Base-by-base conservation (phyloP, 768 basidiomycete genomes). In the Hortiboletus flavorubellus region DNA sequence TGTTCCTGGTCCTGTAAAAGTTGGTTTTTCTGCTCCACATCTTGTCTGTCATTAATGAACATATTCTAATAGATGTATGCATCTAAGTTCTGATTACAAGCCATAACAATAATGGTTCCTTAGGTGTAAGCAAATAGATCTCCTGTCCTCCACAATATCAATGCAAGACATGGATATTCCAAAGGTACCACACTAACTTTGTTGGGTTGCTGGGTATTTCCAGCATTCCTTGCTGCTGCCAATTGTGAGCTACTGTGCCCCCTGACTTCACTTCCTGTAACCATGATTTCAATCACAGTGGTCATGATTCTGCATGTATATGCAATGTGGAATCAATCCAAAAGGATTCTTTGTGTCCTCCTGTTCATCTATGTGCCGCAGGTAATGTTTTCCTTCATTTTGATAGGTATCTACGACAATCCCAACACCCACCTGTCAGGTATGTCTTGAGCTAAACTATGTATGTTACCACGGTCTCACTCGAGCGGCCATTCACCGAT, bases 301-400 rank as follows among this genome's bases (percentile, higher is more conserved):
- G 23, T 51, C 4, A 51, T 51, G 42, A 37, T 43, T 11, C 30
- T 51, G 41, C 21, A 23, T 1, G 42, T 51, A 35, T 51, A 51
- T 51, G 50, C 50, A n/a, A 44, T 51, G 34, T 51, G 50, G 50
- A 44, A 18, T 35, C 33, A 10, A 37, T 51, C 50, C 10, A 51
- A 35, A 29, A 29, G 33, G 26, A 44, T 51, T 12, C 33, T 51
- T n/a, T 29, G 2, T 10, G 1, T 29, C 16, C 50, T 51, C 34
- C 21, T 51, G 16, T n/a, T 9, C 5, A n/a, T 51, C 14, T 51
- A 35, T 29, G 34, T 35, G 23, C 34, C 34, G 26, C 42, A 35
- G n/a, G 31, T 42, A 5, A 7, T 42, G 7, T 10, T 10, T 10
- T 42, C 31, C 18, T 23, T 50, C 2, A 3, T 42, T 21, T 4